phyloP scores from a whole-genome alignment of 345 rosid genomes.

The Syzygium aqueum region DNA sequence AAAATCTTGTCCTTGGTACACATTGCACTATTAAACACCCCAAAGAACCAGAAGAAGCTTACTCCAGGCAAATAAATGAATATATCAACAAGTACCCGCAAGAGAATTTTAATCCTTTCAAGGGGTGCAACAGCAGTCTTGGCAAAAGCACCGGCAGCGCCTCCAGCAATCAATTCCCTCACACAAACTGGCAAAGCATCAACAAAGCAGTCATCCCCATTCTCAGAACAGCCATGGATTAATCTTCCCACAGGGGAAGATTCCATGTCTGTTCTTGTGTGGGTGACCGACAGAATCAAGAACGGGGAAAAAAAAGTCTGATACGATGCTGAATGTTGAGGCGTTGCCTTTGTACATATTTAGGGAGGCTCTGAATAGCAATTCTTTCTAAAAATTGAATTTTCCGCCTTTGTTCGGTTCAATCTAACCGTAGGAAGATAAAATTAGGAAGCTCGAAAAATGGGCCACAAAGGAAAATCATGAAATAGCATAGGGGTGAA shows the following conservation, averaged over 20 bases:
- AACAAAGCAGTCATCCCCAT: conserved; percentile 19
- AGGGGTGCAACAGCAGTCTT: conserved; percentile 88
- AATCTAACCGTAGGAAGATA: background rate
- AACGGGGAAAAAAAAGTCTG: background rate
- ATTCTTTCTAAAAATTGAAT: background rate
- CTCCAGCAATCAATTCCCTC: conserved; percentile 86
- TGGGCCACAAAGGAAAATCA: background rate
- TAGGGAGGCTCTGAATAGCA: background rate
- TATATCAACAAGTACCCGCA: conserved; percentile 48
- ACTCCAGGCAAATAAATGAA: background rate
- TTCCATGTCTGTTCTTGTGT: background rate
- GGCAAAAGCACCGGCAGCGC: conserved; percentile 90
- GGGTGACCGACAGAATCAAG: background rate
- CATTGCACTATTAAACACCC: background rate
- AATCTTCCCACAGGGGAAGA: conserved; percentile 30
- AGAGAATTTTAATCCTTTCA: conserved; percentile 73
- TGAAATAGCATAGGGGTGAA: background rate
- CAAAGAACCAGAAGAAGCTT: background rate
- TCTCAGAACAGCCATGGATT: conserved; percentile 37
- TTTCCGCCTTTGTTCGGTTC: background rate
- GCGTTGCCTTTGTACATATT: background rate
- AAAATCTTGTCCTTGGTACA: background rate
- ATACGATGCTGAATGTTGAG: background rate
- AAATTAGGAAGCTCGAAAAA: background rate
- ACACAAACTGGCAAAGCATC: conserved; percentile 70